Conservation (phyloP, 2,329 filamentous ascomycete species). For the Sporothrix brunneoviolacea region DNA sequence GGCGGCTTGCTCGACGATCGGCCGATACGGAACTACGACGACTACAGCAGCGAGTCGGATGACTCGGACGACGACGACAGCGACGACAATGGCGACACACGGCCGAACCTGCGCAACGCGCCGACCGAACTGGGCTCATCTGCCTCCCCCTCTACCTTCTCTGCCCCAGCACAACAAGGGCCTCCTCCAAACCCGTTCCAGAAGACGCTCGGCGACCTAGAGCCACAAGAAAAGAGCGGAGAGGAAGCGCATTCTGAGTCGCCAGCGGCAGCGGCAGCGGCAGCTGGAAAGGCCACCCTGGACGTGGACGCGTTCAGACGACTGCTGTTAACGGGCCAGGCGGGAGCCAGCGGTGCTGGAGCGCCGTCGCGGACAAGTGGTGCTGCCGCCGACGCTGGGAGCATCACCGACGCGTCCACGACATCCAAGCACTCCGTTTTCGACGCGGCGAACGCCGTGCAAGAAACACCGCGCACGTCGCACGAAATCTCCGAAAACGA, state of each 20-base stretch:
- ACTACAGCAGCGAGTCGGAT: constrained; percentile 25
- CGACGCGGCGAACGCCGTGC: constrained; percentile 30
- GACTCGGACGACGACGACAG: constrained; percentile 22
- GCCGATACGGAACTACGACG: constrained; percentile 21
- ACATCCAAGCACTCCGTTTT: constrained; percentile 53
- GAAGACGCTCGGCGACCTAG: constrained; percentile 47
- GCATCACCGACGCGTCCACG: constrained; percentile 52
- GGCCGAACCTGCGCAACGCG: constrained; percentile 10
- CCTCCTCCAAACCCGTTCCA: constrained; percentile 49
- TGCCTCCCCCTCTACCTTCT: constrained; percentile 17
- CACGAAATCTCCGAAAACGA: constrained; percentile 50
- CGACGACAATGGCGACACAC: constrained; percentile 24
- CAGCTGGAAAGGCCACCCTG: constrained; percentile 43
- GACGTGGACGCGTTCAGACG: constrained; percentile 75
- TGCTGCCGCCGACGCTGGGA: constrained; percentile 35
- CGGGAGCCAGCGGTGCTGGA: constrained; percentile 30
- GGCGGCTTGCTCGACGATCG: constrained; percentile 8
- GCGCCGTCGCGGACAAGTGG: constrained; percentile 20
- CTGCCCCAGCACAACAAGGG: constrained; percentile 16
- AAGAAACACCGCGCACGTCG: constrained; percentile 51
- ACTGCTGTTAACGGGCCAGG: constrained; percentile 66
- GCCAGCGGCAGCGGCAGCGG: constrained; percentile 21
- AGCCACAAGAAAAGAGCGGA: constrained; percentile 26
- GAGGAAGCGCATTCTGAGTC: constrained; percentile 16
- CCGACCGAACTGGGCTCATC: background rate